These are phyloP conservation scores for Kazachstania martiniae DNA, from an alignment of 805 yeast species.

Conservation along the genomic window DNA sequence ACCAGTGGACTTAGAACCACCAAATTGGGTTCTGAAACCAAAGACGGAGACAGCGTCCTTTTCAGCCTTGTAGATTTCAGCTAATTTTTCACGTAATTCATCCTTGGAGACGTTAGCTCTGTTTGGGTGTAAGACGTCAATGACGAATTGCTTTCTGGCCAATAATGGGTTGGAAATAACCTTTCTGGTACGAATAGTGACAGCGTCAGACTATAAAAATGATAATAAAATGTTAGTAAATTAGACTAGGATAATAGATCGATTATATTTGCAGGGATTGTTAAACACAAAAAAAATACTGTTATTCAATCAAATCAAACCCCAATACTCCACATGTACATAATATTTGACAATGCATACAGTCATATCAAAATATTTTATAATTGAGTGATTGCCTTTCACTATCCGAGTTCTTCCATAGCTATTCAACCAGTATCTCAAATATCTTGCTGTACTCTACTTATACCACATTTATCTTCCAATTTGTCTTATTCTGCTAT, in stretches of 20 bases:
- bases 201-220: conserved; percentile 81
- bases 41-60: conserved; percentile 93
- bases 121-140: conserved; percentile 99
- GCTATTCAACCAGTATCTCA: too few species aligned
- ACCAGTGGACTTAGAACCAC: conserved; percentile 99
- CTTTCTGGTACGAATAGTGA: conserved; percentile 98
- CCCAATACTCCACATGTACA: too few species aligned
- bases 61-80: conserved; percentile 82
- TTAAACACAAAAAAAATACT: too few species aligned
- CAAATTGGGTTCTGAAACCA: conserved; percentile 98
- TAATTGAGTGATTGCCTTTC: too few species aligned
- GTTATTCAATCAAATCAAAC: too few species aligned
- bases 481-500: too few species aligned
- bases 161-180: conserved; percentile 98
- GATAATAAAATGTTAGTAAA: conserved; percentile 10
- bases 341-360: too few species aligned
- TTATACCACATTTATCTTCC: too few species aligned
- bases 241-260: not conserved
- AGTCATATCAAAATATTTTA: too few species aligned
- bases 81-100: conserved; percentile 92
- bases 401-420: too few species aligned
- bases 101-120: conserved; percentile 98
- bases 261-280: too few species aligned
- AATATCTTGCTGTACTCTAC: too few species aligned
- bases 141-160: conserved; percentile 98